Conservation (phyloP, 257 asterid species). For the Gentiana dahurica region DNA sequence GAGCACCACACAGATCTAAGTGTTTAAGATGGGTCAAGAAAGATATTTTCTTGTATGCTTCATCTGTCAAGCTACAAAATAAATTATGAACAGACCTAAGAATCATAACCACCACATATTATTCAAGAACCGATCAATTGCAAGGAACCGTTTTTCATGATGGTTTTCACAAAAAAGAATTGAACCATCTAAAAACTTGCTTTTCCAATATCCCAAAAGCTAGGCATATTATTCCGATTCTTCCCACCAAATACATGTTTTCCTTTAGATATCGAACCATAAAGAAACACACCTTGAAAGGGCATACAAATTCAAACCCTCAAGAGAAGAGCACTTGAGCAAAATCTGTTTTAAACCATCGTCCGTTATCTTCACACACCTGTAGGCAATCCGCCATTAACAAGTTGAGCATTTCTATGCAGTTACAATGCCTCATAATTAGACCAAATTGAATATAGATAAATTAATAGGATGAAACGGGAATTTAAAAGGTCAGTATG, state of each 20-base stretch:
- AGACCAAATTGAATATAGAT: no score
- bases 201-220: no score
- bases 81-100: slow-evolving; percentile 6
- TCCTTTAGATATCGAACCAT: not conserved
- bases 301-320: slow-evolving; percentile 84
- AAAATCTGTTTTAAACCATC: slow-evolving; percentile 58
- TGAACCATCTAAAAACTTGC: no score
- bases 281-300: slow-evolving; percentile 57
- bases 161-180: no score
- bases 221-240: no score
- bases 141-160: no score
- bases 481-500: no score
- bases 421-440: not conserved
- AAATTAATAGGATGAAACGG: no score
- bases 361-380: slow-evolving; percentile 87
- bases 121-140: no score
- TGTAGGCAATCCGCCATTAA: slow-evolving; percentile 15
- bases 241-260: no score
- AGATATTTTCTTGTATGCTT: slow-evolving; percentile 62
- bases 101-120: no score
- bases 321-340: slow-evolving; percentile 57
- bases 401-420: slow-evolving; percentile 2
- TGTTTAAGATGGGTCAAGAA: slow-evolving; percentile 47
- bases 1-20: slow-evolving; percentile 96
- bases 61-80: slow-evolving; percentile 66